phyloP scores from a whole-genome alignment of 2,329 filamentous ascomycete species.

The Aureobasidium sp. region DNA sequence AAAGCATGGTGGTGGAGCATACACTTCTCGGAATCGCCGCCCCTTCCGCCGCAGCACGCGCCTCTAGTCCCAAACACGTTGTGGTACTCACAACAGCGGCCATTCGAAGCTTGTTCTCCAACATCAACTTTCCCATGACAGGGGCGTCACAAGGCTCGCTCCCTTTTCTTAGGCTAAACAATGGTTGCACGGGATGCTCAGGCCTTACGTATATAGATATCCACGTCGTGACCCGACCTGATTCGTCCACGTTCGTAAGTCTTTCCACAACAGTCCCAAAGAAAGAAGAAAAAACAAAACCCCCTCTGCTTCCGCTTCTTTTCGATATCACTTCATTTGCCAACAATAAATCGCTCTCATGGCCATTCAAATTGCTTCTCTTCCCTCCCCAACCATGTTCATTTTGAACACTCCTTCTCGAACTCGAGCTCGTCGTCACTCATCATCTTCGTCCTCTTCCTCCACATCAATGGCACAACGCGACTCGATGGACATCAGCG shows the following conservation, averaged over 20 bases:
- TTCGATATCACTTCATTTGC: constrained; percentile 10
- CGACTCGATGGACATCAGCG: constrained; percentile 23
- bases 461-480: neutral
- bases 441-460: constrained; percentile 19
- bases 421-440: neutral
- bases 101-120: constrained; percentile 14
- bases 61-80: constrained; percentile 14
- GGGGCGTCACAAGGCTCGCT: constrained; percentile 14
- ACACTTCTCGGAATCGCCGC: constrained; percentile 12
- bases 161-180: constrained; percentile 14
- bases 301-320: neutral
- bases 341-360: constrained; percentile 10
- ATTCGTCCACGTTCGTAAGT: constrained; percentile 19
- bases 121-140: constrained; percentile 13
- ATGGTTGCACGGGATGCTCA: constrained; percentile 10
- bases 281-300: constrained; percentile 13
- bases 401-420: constrained; percentile 12
- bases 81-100: constrained; percentile 12
- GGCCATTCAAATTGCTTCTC: constrained; percentile 13
- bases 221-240: constrained; percentile 9
- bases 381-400: constrained; percentile 20
- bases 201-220: constrained; percentile 16
- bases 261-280: constrained; percentile 3
- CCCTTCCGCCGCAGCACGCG: constrained; percentile 11
- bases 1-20: constrained; percentile 14